These are phyloP conservation scores for Scutellaria minor DNA, from an alignment of 257 asterid genomes.

Conservation along the genomic window DNA sequence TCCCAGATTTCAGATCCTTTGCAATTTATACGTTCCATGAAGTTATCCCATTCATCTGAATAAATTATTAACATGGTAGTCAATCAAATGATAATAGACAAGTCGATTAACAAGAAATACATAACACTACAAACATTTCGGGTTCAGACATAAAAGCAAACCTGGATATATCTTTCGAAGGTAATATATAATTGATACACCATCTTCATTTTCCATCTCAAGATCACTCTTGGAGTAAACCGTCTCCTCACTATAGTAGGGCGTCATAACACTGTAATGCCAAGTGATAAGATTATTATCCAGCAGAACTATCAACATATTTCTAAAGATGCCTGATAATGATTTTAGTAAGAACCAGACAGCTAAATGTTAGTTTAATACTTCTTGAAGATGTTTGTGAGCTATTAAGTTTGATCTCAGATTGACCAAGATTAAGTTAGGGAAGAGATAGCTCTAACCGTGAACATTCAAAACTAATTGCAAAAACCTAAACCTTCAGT, in stretches of 20 bases:
- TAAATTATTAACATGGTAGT: conserved; percentile 25
- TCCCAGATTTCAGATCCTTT: conserved; percentile 73
- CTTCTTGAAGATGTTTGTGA: conserved; percentile 9
- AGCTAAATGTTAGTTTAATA: conserved; percentile 10
- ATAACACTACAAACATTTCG: conserved; percentile 18
- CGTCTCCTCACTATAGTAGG: conserved; percentile 90
- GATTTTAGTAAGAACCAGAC: conserved; percentile 21
- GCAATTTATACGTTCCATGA: conserved; percentile 76
- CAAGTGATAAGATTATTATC: conserved; percentile 34
- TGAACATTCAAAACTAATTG: not conserved
- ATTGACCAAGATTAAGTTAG: conserved; percentile 17
- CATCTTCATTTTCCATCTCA: conserved; percentile 89
- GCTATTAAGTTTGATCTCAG: conserved; percentile 2
- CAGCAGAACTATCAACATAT: conserved; percentile 16
- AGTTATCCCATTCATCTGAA: conserved; percentile 87
- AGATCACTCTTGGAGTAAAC: conserved; percentile 80
- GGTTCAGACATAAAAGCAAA: conserved; percentile 37
- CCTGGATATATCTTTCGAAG: conserved; percentile 89
- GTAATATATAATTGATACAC: conserved; percentile 73
- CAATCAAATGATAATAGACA: conserved; percentile 23
- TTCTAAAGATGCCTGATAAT: conserved; percentile 17
- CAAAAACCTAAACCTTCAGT: conserved; percentile 5
- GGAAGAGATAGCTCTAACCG: conserved; percentile 17
- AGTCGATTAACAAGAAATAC: conserved; percentile 4
- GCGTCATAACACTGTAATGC: conserved; percentile 81